Base-by-base conservation (phyloP, 139 green algal genomes). In the Microglena sp. region DNA sequence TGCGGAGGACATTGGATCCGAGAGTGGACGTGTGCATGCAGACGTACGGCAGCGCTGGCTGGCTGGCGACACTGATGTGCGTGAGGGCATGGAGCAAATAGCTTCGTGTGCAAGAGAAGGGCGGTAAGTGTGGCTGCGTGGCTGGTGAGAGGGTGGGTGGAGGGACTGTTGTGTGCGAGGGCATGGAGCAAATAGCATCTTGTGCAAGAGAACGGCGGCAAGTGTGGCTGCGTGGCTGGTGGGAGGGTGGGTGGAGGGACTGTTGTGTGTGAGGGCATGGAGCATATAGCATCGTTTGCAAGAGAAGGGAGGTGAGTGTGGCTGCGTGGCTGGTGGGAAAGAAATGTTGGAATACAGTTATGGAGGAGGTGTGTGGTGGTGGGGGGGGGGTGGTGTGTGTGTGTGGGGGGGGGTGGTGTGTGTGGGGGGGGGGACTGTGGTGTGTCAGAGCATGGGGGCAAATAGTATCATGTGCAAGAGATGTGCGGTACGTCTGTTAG, bases 11-110 rank as follows among this genome's bases (percentile, higher is more conserved):
- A 84, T 82, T 45, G 81, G 85, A 24, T 88, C 79, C 31, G 89
- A 97, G 64, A 87, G 73, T 28, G 90, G 87, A 18, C 69, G 63
- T 24, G 79, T 93, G 70, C 83, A 96, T 72, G 29, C 70, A 69
- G 67, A 68, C 4, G 84, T 95, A 29, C 74, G 74, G 60, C 62
- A 77, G 67, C 69, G 78, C 18, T 96, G 85, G 84, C 33, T 84
- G 31, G 71, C 60, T 7, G 90, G 88, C 0, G 89, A 95, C 45
- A 15, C 33, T 5, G 71, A 61, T 32, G 66, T 92, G 15, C 26
- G 32, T 22, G 45, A 45, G 0, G 68, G 30, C 33, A 93, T 96
- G 88, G 29, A 27, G 22, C 32, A 70, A 5, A 59, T 96, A 3
- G 85, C 82, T 5, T 32, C 60, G 30, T 71, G 87, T 24, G 88